Conservation (phyloP, 345 rosid species). For the Eucalyptus sp. region DNA sequence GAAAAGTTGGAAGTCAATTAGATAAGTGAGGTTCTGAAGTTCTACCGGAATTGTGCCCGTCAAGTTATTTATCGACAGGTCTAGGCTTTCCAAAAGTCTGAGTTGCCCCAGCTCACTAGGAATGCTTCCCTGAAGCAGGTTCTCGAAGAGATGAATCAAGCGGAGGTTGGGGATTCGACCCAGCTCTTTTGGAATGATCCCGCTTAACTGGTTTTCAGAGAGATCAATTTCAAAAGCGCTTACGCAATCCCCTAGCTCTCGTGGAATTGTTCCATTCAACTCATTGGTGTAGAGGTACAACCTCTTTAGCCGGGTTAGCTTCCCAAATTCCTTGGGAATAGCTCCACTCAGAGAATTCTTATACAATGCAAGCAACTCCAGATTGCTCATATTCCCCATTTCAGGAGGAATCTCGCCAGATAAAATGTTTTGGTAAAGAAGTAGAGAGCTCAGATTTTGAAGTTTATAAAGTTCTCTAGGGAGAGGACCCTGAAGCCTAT, state of each 20-base stretch:
- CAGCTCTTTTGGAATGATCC: conserved; percentile 50
- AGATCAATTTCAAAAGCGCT: conserved; percentile 60
- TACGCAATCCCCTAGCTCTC: conserved; percentile 43
- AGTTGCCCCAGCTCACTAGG: conserved; percentile 57
- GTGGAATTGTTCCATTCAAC: conserved; percentile 66
- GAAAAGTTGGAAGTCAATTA: conserved; percentile 62
- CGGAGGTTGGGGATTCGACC: conserved; percentile 40
- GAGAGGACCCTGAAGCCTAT: conserved; percentile 54
- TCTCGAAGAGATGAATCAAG: conserved; percentile 64
- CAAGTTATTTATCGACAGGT: conserved; percentile 67
- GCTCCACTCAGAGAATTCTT: conserved; percentile 47
- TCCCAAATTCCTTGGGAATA: conserved; percentile 52
- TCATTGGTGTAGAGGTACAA: conserved; percentile 60
- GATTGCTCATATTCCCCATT: conserved; percentile 48
- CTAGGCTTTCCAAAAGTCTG: conserved; percentile 43
- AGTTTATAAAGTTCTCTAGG: conserved; percentile 54
- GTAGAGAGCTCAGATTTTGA: conserved; percentile 42
- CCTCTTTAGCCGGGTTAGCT: conserved; percentile 31
- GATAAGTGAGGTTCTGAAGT: conserved; percentile 42
- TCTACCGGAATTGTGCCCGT: conserved; percentile 50
- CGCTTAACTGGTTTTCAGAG: conserved; percentile 58
- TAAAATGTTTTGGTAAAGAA: conserved; percentile 60
- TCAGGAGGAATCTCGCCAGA: conserved; percentile 54
- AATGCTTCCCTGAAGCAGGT: conserved; percentile 46
- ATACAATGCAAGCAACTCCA: conserved; percentile 67